Evolutionary conservation across 805 yeast species (phyloP).

Genomic region (Suhomyces prunicola): DNA sequence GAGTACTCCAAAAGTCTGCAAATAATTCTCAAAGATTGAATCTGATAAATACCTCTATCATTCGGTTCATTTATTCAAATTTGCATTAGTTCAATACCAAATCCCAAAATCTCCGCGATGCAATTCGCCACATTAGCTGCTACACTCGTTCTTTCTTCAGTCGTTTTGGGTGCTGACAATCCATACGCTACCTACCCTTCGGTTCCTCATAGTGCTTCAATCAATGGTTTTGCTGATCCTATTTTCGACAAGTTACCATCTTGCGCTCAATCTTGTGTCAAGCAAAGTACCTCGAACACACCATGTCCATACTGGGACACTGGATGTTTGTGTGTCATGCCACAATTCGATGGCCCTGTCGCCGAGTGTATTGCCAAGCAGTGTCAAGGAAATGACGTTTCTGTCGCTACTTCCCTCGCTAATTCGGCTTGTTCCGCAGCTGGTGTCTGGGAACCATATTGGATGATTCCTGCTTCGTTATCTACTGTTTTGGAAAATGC

Average conservation of each 20-base stretch:
- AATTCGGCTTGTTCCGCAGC: constrained; percentile 31
- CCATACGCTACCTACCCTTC: constrained; percentile 43
- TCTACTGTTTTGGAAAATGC: constrained; percentile 26
- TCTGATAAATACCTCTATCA: background rate
- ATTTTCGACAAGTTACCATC: constrained; percentile 35
- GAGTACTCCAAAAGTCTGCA: background rate
- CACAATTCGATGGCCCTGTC: constrained; percentile 29
- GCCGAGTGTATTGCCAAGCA: constrained; percentile 30
- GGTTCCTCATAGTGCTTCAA: constrained; percentile 45
- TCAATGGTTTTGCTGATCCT: constrained; percentile 50
- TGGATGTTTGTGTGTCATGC: constrained; percentile 45
- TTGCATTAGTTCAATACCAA: background rate
- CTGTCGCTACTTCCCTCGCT: constrained; percentile 28
- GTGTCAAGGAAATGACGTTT: constrained; percentile 30
- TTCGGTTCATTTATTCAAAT: background rate
- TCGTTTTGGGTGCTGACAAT: constrained; percentile 21
- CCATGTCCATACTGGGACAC: constrained; percentile 48
- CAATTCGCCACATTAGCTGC: background rate
- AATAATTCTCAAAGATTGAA: background rate
- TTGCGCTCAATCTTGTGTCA: constrained; percentile 39
- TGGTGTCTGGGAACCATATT: constrained; percentile 34
- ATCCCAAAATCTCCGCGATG: background rate
- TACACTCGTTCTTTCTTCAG: constrained; percentile 1
- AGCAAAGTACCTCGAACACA: constrained; percentile 29
- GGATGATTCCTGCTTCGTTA: constrained; percentile 25